Percentiles rank a stretch among this genome's conserved stretches.
Evolutionary conservation across 2,329 filamentous ascomycete genomes (phyloP).

Genomic region (Mycocentrospora acerina): DNA sequence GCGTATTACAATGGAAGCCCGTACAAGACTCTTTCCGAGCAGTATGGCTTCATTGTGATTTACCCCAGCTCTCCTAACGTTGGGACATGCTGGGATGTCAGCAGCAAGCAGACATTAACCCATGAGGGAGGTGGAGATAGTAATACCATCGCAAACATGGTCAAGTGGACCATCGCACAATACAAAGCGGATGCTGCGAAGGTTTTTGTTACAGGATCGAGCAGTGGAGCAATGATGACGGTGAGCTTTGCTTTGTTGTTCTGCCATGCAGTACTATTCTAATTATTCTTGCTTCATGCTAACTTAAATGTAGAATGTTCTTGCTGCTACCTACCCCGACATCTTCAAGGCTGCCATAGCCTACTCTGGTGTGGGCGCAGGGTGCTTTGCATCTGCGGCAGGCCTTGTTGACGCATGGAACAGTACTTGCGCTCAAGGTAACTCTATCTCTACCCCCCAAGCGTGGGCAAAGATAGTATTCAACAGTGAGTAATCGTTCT

Average conservation of each 20-base stretch:
- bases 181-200: conserved; percentile 55
- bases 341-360: conserved; percentile 55
- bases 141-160: conserved; percentile 61
- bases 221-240: conserved; percentile 61
- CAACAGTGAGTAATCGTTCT: too few relatives aligned
- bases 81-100: conserved; percentile 63
- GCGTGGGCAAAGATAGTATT: conserved; percentile 53
- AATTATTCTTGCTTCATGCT: too few relatives aligned
- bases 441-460: conserved; percentile 48
- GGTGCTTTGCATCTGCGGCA: conserved; percentile 53
- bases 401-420: conserved; percentile 54
- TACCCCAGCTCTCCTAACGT: conserved; percentile 57
- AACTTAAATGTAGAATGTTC: too few relatives aligned
- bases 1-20: conserved; percentile 53
- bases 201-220: conserved; percentile 59
- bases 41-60: conserved; percentile 62
- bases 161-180: conserved; percentile 53
- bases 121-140: conserved; percentile 61
- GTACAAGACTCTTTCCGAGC: conserved; percentile 56
- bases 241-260: too few relatives aligned
- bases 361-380: conserved; percentile 58
- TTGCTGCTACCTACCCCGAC: conserved; percentile 56
- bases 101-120: conserved; percentile 55
- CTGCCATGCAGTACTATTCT: too few relatives aligned
- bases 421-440: conserved; percentile 53